Evolutionary conservation across 2,329 filamentous ascomycete genomes (phyloP), one percentile per base, ranked within the genome.

Genomic region (Fusarium sp.): DNA sequence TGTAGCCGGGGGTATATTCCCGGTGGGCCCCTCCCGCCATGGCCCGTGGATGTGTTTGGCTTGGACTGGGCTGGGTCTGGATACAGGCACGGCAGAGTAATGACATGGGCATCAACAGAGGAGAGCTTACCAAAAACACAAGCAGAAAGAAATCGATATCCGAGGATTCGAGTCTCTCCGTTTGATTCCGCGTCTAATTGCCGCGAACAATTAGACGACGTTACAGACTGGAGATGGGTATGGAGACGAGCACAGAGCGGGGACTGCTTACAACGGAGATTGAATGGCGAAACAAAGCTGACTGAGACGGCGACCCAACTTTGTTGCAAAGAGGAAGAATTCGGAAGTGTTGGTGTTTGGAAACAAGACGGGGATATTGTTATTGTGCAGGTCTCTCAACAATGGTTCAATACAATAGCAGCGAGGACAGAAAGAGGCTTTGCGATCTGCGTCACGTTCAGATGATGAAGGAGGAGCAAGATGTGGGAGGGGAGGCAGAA

Each of bases 1-100:
- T 71, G 67, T 66, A 68, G 63, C 69, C 65, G 73, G 73, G 66
- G 67, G 65, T 76, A 67, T 44, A 77, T 68, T 72, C 57, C 75
- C 72, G 70, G 63, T 68, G 74, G 72, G 67, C 35, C 61, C 65
- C 68, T 66, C 68, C 72, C 55, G 54, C 62, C 26, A 64, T 69
- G 39, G 51, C 26, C 36, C 22, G 36, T 55, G 36, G 36, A 55
- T 31, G 56, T 63, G 48, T 68, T 48, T 48, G 48, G 58, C 33
- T 54, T 50, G 26, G 33, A 33, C 50, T 50, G 28, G 28, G 26
- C 42, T 16, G 60, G 67, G 60, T 39, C 51, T 61, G 55, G 66
- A 62, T 55, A 62, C 61, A 65, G 64, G 65, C 59, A 64, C 31
- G 45, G 50, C 48, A 45, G 61, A 28, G 61, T 44, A 63, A 71